Base-by-base conservation (phyloP, 2,329 filamentous ascomycete genomes). In the Trichophyton benhamiae region DNA sequence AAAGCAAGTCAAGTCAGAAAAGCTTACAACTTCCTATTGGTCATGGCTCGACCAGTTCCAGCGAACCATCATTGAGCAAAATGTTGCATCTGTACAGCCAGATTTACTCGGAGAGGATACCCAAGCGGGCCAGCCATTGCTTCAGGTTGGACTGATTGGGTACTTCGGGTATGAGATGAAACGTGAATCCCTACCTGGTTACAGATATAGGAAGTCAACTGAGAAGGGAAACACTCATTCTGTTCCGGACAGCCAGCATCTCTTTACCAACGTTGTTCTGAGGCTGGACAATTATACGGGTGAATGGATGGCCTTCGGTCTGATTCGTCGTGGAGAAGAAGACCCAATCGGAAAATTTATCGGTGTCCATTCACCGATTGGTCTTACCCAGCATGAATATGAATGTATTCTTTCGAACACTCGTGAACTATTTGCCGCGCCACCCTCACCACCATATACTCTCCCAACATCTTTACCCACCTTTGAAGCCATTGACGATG, bases 341-440 rank as follows among this genome's bases (percentile, higher is more conserved):
- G 64, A 77, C 17, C 69, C 68, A 60, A 70, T 58, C 60, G 68
- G 15, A 82, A 83, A 82, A 66, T 86, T 48, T 72, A 65, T 72
- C 53, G 71, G 69, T 62, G 68, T 67, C 60, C 70, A 66, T 36
- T 59, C 55, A 27, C 59, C 63, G 7, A 52, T 64, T 53, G 63
- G 63, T 7, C 49, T 61, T 20, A 64, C 57, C 15, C 57, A 60
- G 20, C 2, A 36, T 48, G 63, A 64, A 42, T 64, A 63, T 38
- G 59, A 63, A 7, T 38, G 27, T 6, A 17, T 62, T 3, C 15
- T 63, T 33, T 27, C 17, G 20, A 59, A 52, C n/a, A 42, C 60
- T n/a, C 48, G 44, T 25, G 20, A 60, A 7, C 22, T 53, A 20
- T 64, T 64, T 17, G 22, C 30, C 27, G 61, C 61, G 5, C 49